Evolutionary conservation across 176 grass and related monocot genomes (phyloP), one percentile per base, ranked within the genome.

Genomic region (Oryza australiensis): DNA sequence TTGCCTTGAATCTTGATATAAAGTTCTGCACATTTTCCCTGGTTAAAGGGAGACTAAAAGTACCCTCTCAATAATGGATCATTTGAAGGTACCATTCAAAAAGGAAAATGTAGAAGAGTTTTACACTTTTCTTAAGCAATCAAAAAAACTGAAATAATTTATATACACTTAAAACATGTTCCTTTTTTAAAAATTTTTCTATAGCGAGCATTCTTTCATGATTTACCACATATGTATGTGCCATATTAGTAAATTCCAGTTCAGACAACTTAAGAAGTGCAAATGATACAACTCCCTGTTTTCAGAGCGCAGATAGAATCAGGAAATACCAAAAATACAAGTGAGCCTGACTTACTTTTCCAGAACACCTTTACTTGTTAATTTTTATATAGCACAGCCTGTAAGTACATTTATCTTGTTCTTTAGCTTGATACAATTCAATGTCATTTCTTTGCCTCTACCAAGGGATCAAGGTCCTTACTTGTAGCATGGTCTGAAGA

Each of bases 401-500:
- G 7, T 37, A 37, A 37, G 35, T 37, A 37, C 35, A 37, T 7
- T 37, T 37, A 37, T 30, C 41, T 38, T n/a, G 26, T 72, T 41
- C 38, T 85, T 49, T 34, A 60, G 75, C 33, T 51, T 82, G 28
- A 64, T 12, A 83, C 14, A 84, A 38, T 80, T 35, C n/a, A 64
- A 74, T 78, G 72, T 66, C n/a, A 66, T 76, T 34, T 57, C 5
- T 70, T 68, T 72, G 69, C 73, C 78, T 91, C 73, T 67, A 90
- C 64, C 62, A 90, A 68, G 53, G 83, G 72, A 77, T 88, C 33
- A 81, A 68, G 23, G 74, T n/a, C 37, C 79, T 42, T 95, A 98
- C 96, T 93, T 95, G 80, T 55, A 98, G 80, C 43, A 93, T 81
- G 63, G 96, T 95, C 83, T 95, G 93, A 87, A 98, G 90, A 76